A percentile compares a stretch with the other conserved stretches of the same genome.
Conservation (phyloP, 208 protist species). For the Acanthamoeba divionensis region DNA sequence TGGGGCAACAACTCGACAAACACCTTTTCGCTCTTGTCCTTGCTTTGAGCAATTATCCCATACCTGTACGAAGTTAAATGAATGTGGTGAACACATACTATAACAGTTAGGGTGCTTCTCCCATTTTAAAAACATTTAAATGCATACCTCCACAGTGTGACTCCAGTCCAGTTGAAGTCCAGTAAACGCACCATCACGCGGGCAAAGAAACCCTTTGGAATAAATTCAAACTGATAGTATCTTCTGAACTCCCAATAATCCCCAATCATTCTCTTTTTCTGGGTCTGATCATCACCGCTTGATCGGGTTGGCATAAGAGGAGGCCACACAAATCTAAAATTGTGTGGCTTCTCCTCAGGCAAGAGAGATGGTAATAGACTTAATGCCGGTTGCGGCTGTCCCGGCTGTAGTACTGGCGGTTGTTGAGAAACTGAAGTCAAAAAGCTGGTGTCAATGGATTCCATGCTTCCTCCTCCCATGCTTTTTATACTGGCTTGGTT, state of each 20-base stretch:
- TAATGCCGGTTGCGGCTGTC: too few relatives aligned
- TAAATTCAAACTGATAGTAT: not conserved
- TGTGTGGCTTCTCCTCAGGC: not conserved
- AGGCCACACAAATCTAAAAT: not conserved
- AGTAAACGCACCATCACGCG: not conserved
- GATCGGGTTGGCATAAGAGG: not conserved
- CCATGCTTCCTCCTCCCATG: too few relatives aligned
- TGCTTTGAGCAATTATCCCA: too few relatives aligned
- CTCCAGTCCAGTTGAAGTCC: not conserved
- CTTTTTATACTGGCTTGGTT: not conserved
- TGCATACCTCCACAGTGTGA: slow-evolving; percentile 30
- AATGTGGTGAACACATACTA: too few relatives aligned
- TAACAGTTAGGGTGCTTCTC: too few relatives aligned
- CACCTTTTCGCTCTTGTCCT: too few relatives aligned
- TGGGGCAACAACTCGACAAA: too few relatives aligned
- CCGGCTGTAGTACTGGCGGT: not conserved
- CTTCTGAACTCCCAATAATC: not conserved
- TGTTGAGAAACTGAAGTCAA: too few relatives aligned
- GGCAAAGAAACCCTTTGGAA: slow-evolving; percentile 26
- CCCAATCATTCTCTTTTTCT: too few relatives aligned
- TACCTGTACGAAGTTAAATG: too few relatives aligned
- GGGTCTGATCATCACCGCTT: not conserved
- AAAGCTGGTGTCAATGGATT: too few relatives aligned
- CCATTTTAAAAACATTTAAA: too few relatives aligned
- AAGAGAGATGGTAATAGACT: not conserved